phyloP scores from a whole-genome alignment of 2,329 filamentous ascomycete genomes.

The Cladophialophora exuberans region DNA sequence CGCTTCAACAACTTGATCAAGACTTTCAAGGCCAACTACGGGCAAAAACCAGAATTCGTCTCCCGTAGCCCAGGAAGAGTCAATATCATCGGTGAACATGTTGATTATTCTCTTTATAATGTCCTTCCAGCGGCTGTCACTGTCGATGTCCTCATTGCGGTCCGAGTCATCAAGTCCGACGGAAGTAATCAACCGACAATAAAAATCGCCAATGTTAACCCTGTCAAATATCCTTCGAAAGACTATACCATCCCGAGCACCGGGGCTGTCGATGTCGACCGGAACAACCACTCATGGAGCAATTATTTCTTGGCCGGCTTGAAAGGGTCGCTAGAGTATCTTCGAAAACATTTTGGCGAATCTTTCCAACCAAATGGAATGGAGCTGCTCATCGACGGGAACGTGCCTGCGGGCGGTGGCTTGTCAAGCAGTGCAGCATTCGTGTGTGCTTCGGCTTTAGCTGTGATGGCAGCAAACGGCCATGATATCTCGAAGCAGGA shows the following conservation, averaged over 20 bases:
- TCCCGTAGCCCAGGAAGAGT: conserved; percentile 90
- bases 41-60: conserved; percentile 74
- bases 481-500: conserved; percentile 86
- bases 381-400: conserved; percentile 88
- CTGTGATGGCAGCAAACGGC: conserved; percentile 84
- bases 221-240: conserved; percentile 72
- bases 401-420: conserved; percentile 87
- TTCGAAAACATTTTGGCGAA: conserved; percentile 67
- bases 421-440: conserved; percentile 94
- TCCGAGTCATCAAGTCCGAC: conserved; percentile 54
- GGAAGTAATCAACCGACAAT: conserved; percentile 63
- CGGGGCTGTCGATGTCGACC: conserved; percentile 76
- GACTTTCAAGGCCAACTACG: conserved; percentile 72
- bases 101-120: conserved; percentile 96
- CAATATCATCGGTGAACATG: conserved; percentile 98
- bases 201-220: conserved; percentile 77
- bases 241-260: conserved; percentile 72
- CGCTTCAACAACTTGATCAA: conserved; percentile 77
- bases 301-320: conserved; percentile 98
- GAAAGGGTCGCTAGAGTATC: conserved; percentile 75
- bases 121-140: conserved; percentile 95
- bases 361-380: conserved; percentile 73
- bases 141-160: conserved; percentile 86
- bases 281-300: conserved; percentile 86
- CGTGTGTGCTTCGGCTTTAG: conserved; percentile 84